phyloP scores from a whole-genome alignment of 441 rosid species.

The Adansonia grandidieri region DNA sequence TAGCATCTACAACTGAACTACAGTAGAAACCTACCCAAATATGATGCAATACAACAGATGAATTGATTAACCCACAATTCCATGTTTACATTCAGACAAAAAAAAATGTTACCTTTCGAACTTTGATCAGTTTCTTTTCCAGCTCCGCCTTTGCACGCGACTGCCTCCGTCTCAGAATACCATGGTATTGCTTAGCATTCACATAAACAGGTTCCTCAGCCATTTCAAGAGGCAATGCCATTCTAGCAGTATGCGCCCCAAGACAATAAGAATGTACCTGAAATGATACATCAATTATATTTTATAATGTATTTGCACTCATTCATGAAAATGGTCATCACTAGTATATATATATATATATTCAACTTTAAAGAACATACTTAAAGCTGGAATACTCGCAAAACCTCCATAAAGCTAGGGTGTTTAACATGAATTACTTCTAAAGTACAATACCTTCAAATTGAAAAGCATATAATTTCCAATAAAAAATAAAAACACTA shows the following conservation, averaged over 20 bases:
- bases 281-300: no score
- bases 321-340: neutral
- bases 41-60: neutral
- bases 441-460: neutral
- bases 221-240: no score
- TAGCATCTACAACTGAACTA: conserved; percentile 4
- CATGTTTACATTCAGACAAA: neutral
- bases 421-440: neutral
- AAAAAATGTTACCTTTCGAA: conserved; percentile 36
- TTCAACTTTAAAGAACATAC: no score
- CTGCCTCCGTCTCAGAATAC: conserved; percentile 52
- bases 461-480: neutral
- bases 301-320: no score
- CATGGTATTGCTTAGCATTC: conserved; percentile 42
- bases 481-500: neutral
- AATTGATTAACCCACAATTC: neutral
- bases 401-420: no score
- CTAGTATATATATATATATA: neutral
- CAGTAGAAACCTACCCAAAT: neutral
- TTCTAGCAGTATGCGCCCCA: no score
- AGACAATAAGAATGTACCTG: no score
- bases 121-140: conserved; percentile 41
- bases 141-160: conserved; percentile 50
- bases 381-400: no score
- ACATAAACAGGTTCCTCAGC: conserved; percentile 23